Percentiles rank a stretch among this genome's conserved stretches.
Evolutionary conservation across 768 basidiomycete genomes (phyloP).

Genomic region (Phylloporus sp.): DNA sequence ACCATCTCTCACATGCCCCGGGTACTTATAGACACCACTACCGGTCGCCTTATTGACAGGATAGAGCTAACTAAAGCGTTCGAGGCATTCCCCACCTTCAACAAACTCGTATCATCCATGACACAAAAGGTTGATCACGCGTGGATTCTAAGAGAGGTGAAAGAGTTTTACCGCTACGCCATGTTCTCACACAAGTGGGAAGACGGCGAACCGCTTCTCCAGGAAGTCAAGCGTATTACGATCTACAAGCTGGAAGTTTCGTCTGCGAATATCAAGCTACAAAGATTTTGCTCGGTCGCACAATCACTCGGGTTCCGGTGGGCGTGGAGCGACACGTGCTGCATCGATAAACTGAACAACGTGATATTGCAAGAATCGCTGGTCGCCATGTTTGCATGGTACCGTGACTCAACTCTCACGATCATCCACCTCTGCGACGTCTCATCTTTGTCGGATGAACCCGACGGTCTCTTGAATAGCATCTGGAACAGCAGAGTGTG

Average conservation of each 20-base stretch:
- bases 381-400: constrained; percentile 16
- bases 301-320: constrained; percentile 7
- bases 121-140: not conserved
- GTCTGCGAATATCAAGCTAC: constrained; percentile 3
- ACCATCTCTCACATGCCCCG: not conserved
- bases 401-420: constrained; percentile 1
- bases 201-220: not conserved
- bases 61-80: not conserved
- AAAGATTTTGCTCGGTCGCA: not conserved
- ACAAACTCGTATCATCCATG: not conserved
- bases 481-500: constrained; percentile 10
- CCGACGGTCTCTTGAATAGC: not conserved
- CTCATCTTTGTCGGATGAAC: not conserved
- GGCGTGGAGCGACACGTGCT: constrained; percentile 18
- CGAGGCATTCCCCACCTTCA: not conserved
- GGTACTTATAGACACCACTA: constrained; percentile 2
- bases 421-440: constrained; percentile 11
- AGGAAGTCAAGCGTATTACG: constrained; percentile 1
- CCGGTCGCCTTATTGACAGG: not conserved
- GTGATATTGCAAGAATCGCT: constrained; percentile 12
- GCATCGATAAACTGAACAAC: not conserved
- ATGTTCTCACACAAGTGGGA: constrained; percentile 7
- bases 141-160: not conserved
- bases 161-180: not conserved
- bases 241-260: constrained; percentile 5